phyloP scores from a whole-genome alignment of 1,284 basidiomycete genomes.

The Malassezia brasiliensis region DNA sequence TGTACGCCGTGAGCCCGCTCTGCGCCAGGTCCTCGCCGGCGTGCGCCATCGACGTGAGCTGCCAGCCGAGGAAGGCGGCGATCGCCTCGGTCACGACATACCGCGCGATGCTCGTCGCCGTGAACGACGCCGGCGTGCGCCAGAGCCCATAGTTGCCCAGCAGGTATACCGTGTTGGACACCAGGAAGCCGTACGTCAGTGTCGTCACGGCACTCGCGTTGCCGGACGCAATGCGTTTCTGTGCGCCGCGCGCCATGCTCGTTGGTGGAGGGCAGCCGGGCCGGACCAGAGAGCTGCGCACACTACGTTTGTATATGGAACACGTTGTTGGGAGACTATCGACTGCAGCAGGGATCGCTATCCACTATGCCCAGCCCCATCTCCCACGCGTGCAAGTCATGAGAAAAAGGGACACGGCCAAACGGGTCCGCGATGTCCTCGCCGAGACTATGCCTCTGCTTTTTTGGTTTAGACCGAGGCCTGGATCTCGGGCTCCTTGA shows the following conservation, averaged over 20 bases:
- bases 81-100: conserved; percentile 39
- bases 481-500: conserved; percentile 81
- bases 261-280: neutral
- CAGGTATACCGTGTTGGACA: conserved; percentile 36
- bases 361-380: neutral
- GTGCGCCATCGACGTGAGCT: conserved; percentile 41
- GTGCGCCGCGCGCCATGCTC: conserved; percentile 20
- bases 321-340: conserved; percentile 1
- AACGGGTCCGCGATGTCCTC: neutral
- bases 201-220: conserved; percentile 30
- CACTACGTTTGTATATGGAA: neutral
- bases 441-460: too few relatives aligned
- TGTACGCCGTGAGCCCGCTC: conserved; percentile 47
- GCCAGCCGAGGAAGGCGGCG: conserved; percentile 33
- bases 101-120: conserved; percentile 16
- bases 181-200: conserved; percentile 35
- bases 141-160: conserved; percentile 28
- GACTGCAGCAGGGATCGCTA: neutral
- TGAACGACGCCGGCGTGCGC: conserved; percentile 12
- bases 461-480: conserved; percentile 55
- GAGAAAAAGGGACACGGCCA: conserved; percentile 5
- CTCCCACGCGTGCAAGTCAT: neutral
- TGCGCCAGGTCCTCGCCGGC: conserved; percentile 42
- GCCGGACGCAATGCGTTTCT: conserved; percentile 31
- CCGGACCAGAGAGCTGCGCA: too few relatives aligned